Evolutionary conservation across 2,329 filamentous ascomycete genomes (phyloP).

Genomic region (Fusarium setosum): DNA sequence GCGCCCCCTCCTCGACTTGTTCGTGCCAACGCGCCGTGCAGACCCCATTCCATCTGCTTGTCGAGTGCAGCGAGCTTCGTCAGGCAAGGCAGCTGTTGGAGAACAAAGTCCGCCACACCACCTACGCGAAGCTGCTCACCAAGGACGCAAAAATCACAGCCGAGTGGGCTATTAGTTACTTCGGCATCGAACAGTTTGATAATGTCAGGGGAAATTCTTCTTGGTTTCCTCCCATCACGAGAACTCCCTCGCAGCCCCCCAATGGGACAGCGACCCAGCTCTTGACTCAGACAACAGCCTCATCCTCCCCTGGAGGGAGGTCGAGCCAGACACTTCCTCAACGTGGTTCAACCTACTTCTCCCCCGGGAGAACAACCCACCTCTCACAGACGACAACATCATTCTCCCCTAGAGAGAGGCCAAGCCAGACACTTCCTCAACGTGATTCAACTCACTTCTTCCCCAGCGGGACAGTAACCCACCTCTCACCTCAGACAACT

Average conservation of each 20-base stretch:
- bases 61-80: not conserved
- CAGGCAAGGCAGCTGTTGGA: not conserved
- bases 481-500: not conserved
- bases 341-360: not conserved
- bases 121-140: not conserved
- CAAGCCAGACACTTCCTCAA: not conserved
- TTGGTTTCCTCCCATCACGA: not conserved
- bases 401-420: not conserved
- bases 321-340: not conserved
- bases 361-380: not conserved
- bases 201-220: not conserved
- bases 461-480: too few species aligned
- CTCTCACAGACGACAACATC: not conserved
- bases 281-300: not conserved
- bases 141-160: not conserved
- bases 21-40: not conserved
- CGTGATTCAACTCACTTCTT: not conserved
- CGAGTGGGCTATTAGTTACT: slow-evolving; percentile 12
- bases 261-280: too few species aligned
- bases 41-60: not conserved
- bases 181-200: slow-evolving; percentile 7
- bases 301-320: slow-evolving; percentile 2
- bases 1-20: not conserved
- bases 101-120: not conserved
- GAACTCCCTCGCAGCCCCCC: not conserved